Percentiles rank a stretch among this genome's conserved stretches.
Conservation (phyloP, 139 green algal genomes). For the Gonium pectorale region DNA sequence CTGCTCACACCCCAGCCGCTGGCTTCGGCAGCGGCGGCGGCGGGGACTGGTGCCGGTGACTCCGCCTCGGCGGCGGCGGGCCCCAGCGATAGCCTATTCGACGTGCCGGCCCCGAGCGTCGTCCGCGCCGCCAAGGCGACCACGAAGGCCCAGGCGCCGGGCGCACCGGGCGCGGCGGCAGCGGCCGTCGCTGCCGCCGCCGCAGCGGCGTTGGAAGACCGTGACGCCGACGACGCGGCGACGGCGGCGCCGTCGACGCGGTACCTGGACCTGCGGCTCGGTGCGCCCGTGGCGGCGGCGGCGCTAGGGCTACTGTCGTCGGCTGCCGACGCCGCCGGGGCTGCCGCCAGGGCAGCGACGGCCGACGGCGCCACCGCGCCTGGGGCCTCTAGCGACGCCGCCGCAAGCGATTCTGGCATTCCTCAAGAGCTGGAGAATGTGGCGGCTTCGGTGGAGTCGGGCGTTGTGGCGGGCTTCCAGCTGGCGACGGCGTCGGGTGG, state of each 20-base stretch:
- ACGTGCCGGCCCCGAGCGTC: conserved; percentile 49
- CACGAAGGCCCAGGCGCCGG: not conserved
- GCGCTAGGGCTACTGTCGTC: conserved; percentile 39
- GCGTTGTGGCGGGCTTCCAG: conserved; percentile 91
- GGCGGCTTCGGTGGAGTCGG: conserved; percentile 72
- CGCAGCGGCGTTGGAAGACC: not conserved
- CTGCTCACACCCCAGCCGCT: conserved; percentile 67
- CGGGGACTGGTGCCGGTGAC: not conserved
- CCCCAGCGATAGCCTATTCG: conserved; percentile 61
- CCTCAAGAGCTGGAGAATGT: conserved; percentile 46
- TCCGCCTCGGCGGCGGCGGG: not conserved
- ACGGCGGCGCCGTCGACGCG: not conserved
- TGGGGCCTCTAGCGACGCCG: not conserved
- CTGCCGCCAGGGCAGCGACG: not conserved
- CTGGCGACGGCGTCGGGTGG: conserved; percentile 75
- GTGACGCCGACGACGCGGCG: not conserved
- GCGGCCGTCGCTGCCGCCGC: not conserved
- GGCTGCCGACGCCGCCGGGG: not conserved
- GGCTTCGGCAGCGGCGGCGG: not conserved
- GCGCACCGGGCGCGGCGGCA: not conserved
- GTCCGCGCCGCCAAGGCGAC: conserved; percentile 50
- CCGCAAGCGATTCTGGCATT: not conserved
- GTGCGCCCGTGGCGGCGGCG: not conserved
- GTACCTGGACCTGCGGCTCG: conserved; percentile 12
- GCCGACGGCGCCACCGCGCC: not conserved